Percentiles rank a stretch among this genome's conserved stretches.
phyloP scores from a whole-genome alignment of 352 stramenopile species.

The Thalassiosira livingstoniorum region DNA sequence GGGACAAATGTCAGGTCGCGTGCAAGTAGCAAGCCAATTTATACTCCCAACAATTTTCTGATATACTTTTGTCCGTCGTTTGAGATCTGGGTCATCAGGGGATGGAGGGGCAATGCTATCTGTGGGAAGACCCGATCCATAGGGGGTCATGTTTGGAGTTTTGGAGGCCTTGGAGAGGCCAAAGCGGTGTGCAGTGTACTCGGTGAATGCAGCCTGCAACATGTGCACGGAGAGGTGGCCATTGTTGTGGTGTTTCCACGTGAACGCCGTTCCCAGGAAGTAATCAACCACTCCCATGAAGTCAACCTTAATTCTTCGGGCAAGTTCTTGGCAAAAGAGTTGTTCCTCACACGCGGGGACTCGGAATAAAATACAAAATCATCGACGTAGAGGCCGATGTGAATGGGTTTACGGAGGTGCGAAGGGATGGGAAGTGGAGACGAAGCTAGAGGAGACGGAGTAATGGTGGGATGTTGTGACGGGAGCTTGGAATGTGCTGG shows the following conservation, averaged over 20 bases:
- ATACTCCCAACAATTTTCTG: constrained; percentile 30
- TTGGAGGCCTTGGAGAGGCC: constrained; percentile 4
- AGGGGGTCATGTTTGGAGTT: constrained; percentile 34
- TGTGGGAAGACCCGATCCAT: constrained; percentile 31
- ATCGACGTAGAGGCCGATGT: constrained; percentile 20
- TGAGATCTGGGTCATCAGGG: constrained; percentile 9
- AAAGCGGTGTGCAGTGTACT: constrained; percentile 27
- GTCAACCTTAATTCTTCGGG: constrained; percentile 14
- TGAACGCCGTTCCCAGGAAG: constrained; percentile 32
- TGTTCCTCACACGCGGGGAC: constrained; percentile 1
- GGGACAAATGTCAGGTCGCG: neutral
- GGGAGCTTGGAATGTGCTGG: too few relatives aligned
- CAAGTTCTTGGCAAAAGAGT: neutral
- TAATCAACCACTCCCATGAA: constrained; percentile 37
- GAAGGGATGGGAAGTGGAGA: neutral
- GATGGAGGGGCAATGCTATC: constrained; percentile 17
- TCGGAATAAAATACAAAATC: constrained; percentile 24
- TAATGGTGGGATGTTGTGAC: too few relatives aligned
- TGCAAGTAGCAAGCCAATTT: constrained; percentile 26
- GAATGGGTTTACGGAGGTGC: neutral
- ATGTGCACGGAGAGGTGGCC: constrained; percentile 24
- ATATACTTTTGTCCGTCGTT: constrained; percentile 18
- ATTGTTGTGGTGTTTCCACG: constrained; percentile 11
- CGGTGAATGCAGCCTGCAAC: constrained; percentile 28
- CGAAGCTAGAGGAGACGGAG: neutral